Percentiles rank a stretch among this genome's conserved stretches.
phyloP scores from a whole-genome alignment of 2,329 filamentous ascomycete genomes.

The Aspergillus melleus region DNA sequence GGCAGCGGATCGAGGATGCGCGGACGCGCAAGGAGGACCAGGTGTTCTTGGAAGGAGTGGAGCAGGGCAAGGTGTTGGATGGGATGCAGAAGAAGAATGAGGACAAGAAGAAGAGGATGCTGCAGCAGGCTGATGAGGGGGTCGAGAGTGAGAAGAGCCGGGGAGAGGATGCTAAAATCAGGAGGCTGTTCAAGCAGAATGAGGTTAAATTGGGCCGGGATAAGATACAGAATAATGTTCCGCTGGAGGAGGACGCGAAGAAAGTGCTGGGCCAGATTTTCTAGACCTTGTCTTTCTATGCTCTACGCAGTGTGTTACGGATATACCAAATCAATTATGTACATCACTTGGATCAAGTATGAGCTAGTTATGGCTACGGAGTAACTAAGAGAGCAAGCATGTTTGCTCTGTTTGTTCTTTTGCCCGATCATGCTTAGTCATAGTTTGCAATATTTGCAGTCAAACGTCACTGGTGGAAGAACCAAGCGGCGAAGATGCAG shows the following conservation, averaged over 20 bases:
- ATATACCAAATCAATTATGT: constrained; percentile 4
- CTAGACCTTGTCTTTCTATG: constrained; percentile 18
- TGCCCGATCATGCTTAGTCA: constrained; percentile 6
- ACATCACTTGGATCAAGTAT: constrained; percentile 2
- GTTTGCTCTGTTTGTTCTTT: constrained; percentile 17
- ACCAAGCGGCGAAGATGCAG: neutral
- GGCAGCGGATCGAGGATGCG: constrained; percentile 43
- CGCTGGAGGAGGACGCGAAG: constrained; percentile 41
- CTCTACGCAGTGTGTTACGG: neutral
- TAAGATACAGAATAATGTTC: constrained; percentile 26
- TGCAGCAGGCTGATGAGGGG: constrained; percentile 16
- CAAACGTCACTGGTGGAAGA: constrained; percentile 1
- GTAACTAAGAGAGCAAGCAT: constrained; percentile 9
- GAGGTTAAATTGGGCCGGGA: constrained; percentile 34
- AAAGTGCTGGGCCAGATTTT: constrained; percentile 50
- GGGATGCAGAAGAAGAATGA: constrained; percentile 48
- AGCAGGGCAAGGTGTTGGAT: constrained; percentile 41
- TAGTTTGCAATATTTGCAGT: constrained; percentile 15
- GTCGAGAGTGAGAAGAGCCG: constrained; percentile 8
- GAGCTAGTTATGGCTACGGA: too few species aligned
- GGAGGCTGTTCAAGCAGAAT: constrained; percentile 45
- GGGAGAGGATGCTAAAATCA: constrained; percentile 22
- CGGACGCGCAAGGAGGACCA: constrained; percentile 46
- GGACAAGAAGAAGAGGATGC: constrained; percentile 35
- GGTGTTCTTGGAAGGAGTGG: constrained; percentile 44